These are phyloP conservation scores for Sugiyamaella valdiviana DNA, from an alignment of 805 yeast species.

Conservation along the genomic window DNA sequence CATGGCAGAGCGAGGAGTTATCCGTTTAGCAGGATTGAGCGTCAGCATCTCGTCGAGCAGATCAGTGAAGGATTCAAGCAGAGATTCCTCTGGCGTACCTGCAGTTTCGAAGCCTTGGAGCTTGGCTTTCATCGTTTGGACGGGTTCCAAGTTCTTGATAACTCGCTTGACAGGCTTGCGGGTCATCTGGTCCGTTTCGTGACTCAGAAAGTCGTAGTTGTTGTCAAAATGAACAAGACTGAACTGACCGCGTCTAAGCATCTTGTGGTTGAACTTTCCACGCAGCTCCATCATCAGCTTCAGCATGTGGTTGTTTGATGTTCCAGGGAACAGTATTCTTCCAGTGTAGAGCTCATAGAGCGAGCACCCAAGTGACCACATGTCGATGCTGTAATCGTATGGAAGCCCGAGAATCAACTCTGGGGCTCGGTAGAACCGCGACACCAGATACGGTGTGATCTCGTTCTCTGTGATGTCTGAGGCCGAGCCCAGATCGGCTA, in stretches of 20 bases:
- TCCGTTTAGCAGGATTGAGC: conserved; percentile 58
- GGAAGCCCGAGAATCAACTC: conserved; percentile 65
- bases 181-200: conserved; percentile 22
- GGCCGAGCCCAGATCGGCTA: conserved; percentile 89
- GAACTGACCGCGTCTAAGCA: conserved; percentile 27
- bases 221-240: conserved; percentile 25
- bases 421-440: conserved; percentile 74
- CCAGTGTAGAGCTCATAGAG: conserved; percentile 92
- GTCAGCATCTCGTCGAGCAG: conserved; percentile 28
- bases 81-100: conserved; percentile 5
- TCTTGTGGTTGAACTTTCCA: conserved; percentile 28
- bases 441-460: conserved; percentile 35
- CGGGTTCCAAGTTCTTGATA: conserved; percentile 14
- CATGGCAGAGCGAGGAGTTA: conserved; percentile 60
- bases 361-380: conserved; percentile 95
- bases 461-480: conserved; percentile 29
- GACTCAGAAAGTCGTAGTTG: conserved; percentile 22
- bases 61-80: conserved; percentile 24
- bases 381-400: conserved; percentile 63
- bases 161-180: conserved; percentile 18
- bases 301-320: conserved; percentile 68
- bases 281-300: conserved; percentile 28
- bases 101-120: conserved; percentile 11
- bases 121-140: conserved; percentile 9
- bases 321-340: conserved; percentile 83